Evolutionary conservation across 2,329 filamentous ascomycete genomes (phyloP), one percentile per base, ranked within the genome.

Genomic region (Fusarium palustre): DNA sequence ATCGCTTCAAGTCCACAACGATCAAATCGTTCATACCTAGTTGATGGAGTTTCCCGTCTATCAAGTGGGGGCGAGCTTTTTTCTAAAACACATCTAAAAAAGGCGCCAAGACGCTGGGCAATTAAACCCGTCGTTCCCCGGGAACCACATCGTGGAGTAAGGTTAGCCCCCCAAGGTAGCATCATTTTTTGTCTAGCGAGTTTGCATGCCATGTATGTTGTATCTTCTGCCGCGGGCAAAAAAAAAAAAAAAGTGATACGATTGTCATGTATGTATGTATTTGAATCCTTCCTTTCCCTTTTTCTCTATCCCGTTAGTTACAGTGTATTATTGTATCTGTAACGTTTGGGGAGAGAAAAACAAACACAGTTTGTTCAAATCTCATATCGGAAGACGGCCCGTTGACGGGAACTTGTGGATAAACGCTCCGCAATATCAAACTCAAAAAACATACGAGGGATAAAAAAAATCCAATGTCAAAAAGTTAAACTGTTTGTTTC

Each of bases 121-220:
- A 60, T 42, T 41, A 41, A 56, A 61, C 34, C 61, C 61, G 60
- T 33, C 30, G 55, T 52, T 48, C 66, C 65, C 65, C 55, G 61
- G 63, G 57, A 34, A 30, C 56, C 56, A 56, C 54, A 49, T 57
- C 60, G 46, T 56, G 50, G 45, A 58, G 55, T 45, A 16, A 28
- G 10, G 28, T 28, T n/a, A 18, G 33, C 15, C 24, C 15, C 24
- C 12, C 10, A 50, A 28, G 31, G 33, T 41, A 48, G 15, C 43
- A 48, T 39, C 25, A 49, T 49, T 20, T n/a, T n/a, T 6, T n/a
- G 22, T 20, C 11, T 20, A 36, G 31, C 13, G n/a, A 20, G 42
- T 45, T 30, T 11, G 3, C 7, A 28, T 3, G 28, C 9, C 10
- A 28, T 3, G 28, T 28, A 28, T 28, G 28, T 11, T 45, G 42